Conservation (phyloP, 345 rosid genomes). For the Dovyalis caffra region DNA sequence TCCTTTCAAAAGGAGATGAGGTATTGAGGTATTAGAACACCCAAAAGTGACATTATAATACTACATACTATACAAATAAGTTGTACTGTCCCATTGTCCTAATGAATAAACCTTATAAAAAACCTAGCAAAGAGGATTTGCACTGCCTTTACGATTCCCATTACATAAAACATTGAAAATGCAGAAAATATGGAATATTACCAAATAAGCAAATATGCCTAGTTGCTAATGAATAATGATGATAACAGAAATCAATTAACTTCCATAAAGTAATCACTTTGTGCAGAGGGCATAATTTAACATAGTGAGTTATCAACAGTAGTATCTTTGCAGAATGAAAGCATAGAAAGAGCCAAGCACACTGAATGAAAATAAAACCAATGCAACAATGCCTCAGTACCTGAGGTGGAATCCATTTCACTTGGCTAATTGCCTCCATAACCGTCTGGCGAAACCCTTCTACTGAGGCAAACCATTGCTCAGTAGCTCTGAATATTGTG, state of each 20-base stretch:
- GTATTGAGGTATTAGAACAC: neutral
- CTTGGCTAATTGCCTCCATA: slow-evolving; percentile 75
- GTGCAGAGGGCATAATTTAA: neutral
- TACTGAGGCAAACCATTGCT: slow-evolving; percentile 99
- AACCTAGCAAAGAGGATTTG: neutral
- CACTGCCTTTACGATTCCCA: neutral
- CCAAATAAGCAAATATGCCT: too few species aligned
- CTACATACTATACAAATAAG: neutral
- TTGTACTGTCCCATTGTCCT: neutral
- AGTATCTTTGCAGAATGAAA: neutral
- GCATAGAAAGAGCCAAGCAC: neutral
- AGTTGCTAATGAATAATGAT: too few species aligned
- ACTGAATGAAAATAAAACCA: neutral
- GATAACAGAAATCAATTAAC: too few species aligned
- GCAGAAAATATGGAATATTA: too few species aligned
- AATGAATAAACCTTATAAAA: neutral
- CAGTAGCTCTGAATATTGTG: slow-evolving; percentile 94
- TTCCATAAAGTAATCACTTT: neutral
- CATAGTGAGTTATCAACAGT: neutral
- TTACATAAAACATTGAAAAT: neutral
- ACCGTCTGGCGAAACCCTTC: slow-evolving; percentile 82
- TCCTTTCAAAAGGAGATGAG: too few species aligned
- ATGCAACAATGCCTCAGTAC: slow-evolving; percentile 37
- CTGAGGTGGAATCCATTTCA: slow-evolving; percentile 94
- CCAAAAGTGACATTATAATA: neutral